Base-by-base conservation (phyloP, 768 basidiomycete species). In the Pulveroboletus sp. region DNA sequence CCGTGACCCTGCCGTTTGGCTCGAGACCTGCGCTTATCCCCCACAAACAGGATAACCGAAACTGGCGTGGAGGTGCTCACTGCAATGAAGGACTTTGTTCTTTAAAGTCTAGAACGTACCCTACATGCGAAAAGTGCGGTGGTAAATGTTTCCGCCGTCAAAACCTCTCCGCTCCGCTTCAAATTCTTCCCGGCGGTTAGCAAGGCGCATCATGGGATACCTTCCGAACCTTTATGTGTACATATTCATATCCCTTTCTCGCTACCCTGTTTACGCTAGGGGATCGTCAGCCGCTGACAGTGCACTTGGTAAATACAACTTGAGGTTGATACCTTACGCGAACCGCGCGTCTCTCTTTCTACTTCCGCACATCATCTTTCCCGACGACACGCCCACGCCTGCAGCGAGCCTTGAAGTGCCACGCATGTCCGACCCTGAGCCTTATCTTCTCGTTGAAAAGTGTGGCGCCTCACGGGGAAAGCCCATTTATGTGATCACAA, bases 51-150 rank as follows among this genome's bases (percentile, higher is more conserved):
- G 46, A 84, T 97, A 60, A 96, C 93, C 27, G 93, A 93, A 59
- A 86, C 82, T 18, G 93, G 93, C 4, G 86, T 86, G 30, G 93
- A 97, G 66, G 76, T 93, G 54, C 75, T 97, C 27, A 95, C 93
- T 5, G 84, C 80, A 30, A 78, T 76, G 27, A 64, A 65, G 54
- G 55, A 56, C 55, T 54, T 57, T 52, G 51, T 56, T 46, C 55
- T 68, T 31, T 69, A 46, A 57, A 33, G 32, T 39, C 52, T 40
- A 30, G 15, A 47, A 49, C 32, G 53, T 53, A 57, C 47, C 48
- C 55, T 57, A 53, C 51, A 60, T 53, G 62, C 62, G 57, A 55
- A 60, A 56, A 56, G 60, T 53, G 60, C 35, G 40, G 37, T 41
- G 47, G 49, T 41, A 49, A 51, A 55, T 54, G 39, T 51, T 54